Percentiles rank a stretch among this genome's conserved stretches.
Conservation (phyloP, 257 asterid species). For the Penstemon eatonii region DNA sequence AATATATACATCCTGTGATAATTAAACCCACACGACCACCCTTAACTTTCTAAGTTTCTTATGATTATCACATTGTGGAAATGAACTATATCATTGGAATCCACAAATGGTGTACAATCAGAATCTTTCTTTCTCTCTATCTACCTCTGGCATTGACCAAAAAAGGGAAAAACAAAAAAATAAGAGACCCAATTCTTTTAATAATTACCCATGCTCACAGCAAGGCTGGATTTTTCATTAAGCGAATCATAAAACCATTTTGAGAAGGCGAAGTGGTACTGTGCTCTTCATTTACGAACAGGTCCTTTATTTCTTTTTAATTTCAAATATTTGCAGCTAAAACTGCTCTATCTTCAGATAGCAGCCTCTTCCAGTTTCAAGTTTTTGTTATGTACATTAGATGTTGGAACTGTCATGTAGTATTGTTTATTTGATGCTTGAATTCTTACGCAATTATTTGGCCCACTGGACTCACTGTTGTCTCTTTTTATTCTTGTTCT, state of each 20-base stretch:
- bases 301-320: neutral
- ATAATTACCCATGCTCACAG: no score
- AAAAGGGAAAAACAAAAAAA: neutral
- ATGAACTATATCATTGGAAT: neutral
- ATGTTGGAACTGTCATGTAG: conserved; percentile 17
- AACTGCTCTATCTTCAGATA: neutral
- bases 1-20: neutral
- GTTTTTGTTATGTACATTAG: conserved; percentile 9
- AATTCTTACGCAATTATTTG: conserved; percentile 4
- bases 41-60: neutral
- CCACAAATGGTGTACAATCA: no score
- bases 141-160: neutral
- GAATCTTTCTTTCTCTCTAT: no score
- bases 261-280: neutral
- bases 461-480: neutral
- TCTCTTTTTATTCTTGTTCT: conserved; percentile 5
- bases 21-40: neutral
- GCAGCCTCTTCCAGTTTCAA: neutral
- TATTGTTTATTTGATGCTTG: conserved; percentile 16
- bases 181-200: neutral
- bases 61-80: neutral
- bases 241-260: no score
- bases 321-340: conserved; percentile 16
- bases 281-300: neutral
- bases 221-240: no score